Conservation (phyloP, 495 filamentous ascomycete species). For the Lepraria neglecta region DNA sequence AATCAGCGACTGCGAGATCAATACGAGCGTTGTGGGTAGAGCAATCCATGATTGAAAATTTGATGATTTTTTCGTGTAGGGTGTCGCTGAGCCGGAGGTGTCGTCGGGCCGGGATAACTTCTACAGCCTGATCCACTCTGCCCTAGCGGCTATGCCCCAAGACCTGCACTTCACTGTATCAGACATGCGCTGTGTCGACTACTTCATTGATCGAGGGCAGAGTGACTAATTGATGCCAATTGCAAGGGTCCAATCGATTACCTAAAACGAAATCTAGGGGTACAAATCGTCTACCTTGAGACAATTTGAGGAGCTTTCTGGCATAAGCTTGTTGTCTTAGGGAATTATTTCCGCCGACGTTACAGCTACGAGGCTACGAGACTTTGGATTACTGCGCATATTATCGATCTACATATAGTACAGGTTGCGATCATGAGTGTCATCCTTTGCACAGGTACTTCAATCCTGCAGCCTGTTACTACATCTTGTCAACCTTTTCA, state of each 20-base stretch:
- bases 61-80: no score
- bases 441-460: constrained; percentile 73
- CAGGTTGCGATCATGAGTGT: constrained; percentile 59
- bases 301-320: not conserved
- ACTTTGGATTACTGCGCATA: not conserved
- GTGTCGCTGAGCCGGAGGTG: no score
- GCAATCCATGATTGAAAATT: no score
- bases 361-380: not conserved
- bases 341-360: constrained; percentile 6
- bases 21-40: no score
- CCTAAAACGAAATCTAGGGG: no score
- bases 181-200: not conserved
- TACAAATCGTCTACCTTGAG: no score
- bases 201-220: not conserved
- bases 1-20: no score
- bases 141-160: constrained; percentile 5
- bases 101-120: no score
- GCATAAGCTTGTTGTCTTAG: not conserved
- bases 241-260: no score
- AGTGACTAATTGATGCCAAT: no score
- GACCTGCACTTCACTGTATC: not conserved
- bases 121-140: not conserved
- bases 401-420: no score
- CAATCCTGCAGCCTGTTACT: constrained; percentile 29
- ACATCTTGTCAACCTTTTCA: not conserved